Base-by-base conservation (phyloP, 768 basidiomycete species). In the Rhizopogon roseolus region DNA sequence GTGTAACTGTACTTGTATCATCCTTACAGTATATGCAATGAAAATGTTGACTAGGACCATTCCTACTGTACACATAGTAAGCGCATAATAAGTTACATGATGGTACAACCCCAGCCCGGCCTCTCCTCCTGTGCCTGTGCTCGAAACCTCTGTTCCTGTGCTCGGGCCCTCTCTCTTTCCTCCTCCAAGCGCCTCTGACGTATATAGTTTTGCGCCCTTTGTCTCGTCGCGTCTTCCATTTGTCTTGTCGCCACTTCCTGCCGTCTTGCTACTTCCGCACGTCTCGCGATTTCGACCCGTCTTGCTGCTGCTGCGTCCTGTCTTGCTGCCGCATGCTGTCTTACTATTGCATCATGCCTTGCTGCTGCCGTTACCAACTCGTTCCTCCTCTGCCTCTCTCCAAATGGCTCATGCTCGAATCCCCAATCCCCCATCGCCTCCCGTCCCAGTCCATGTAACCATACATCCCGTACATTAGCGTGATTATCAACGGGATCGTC, bases 51-150 rank as follows among this genome's bases (percentile, higher is more conserved):
- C 14, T 48, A 36, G 34, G 25, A 22, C 8, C 19, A 36, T 9
- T 5, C 17, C 17, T 9, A 34, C 19, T 9, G 32, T 34, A 11
- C 34, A 34, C 34, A 11, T 34, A 34, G 34, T 34, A 36, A 36
- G 34, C 10, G n/a, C 4, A 16, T 14, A 16, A 14, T 13, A 9
- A 14, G 8, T 36, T 58, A 68, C 65, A 66, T 66, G 17, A 68
- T 56, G n/a, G 28, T 54, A 53, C 65, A 66, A 34, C 57, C 51
- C 64, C 65, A 68, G 1, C 64, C 55, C 0, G 53, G 44, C 1
- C 19, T 10, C 10, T 54, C 38, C 38, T 25, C 42, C 53, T 42
- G 50, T 49, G 11, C 55, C n/a, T n/a, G n/a, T n/a, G n/a, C n/a
- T n/a, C n/a, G n/a, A n/a, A n/a, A n/a, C 1, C 19, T 10, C 10